A percentile compares a stretch with the other conserved stretches of the same genome.
These are phyloP conservation scores for Batkoa obscura DNA, from an alignment of 371 early-diverging fungal species.

Conservation along the genomic window DNA sequence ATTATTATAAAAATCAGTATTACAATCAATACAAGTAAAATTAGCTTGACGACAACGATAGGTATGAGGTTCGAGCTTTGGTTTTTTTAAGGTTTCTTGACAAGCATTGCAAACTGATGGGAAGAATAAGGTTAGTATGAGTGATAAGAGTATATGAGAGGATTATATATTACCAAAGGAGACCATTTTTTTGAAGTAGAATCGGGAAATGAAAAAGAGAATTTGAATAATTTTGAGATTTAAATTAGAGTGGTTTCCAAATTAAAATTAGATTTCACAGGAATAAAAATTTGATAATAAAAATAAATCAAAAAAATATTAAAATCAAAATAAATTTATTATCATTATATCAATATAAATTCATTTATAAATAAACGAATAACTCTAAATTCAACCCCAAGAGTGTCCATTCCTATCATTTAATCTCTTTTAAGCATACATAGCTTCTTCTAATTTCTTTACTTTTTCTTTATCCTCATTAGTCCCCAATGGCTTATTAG, in stretches of 20 bases:
- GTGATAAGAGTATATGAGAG: no score
- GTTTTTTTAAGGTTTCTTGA: conserved; percentile 80
- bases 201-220: no score
- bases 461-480: no score
- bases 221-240: no score
- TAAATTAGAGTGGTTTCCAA: background rate
- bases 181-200: conserved; percentile 1
- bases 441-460: no score
- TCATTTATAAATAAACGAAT: no score
- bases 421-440: no score
- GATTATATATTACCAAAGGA: conserved; percentile 2
- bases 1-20: conserved; percentile 56
- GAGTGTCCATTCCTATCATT: no score
- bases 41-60: conserved; percentile 60
- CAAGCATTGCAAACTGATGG: conserved; percentile 60
- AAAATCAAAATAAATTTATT: no score
- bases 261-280: background rate
- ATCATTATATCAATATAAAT: no score
- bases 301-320: background rate
- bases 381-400: no score
- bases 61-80: conserved; percentile 66
- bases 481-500: background rate
- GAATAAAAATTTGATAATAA: background rate
- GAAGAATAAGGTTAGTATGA: conserved; percentile 13
- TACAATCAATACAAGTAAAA: conserved; percentile 83